Evolutionary conservation across 2,329 filamentous ascomycete genomes (phyloP).

Genomic region (Cladosporium velox): DNA sequence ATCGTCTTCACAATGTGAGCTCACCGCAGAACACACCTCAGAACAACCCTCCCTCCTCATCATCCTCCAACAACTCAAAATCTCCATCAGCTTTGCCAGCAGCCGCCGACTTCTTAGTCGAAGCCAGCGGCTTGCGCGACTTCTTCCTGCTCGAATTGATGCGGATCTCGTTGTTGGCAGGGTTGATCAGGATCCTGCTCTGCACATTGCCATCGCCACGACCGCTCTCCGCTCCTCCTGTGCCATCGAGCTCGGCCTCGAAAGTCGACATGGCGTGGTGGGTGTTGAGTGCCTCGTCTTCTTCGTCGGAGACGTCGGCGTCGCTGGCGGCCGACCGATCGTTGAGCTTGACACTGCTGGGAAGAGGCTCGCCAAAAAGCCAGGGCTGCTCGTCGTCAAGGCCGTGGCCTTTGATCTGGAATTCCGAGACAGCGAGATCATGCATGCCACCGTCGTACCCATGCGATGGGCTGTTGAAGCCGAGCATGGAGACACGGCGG

Average conservation of each 20-base stretch:
- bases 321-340: constrained; percentile 24
- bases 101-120: not conserved
- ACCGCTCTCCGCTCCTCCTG: not conserved
- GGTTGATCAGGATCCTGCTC: constrained; percentile 20
- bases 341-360: constrained; percentile 33
- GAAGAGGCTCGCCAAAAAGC: constrained; percentile 36
- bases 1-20: not conserved
- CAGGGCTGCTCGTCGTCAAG: constrained; percentile 29
- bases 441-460: constrained; percentile 22
- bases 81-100: not conserved
- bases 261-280: not conserved
- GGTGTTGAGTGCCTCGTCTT: not conserved
- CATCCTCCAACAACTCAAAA: constrained; percentile 14
- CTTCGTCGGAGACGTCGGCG: constrained; percentile 1
- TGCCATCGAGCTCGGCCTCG: not conserved
- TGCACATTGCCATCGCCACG: constrained; percentile 2
- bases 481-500: constrained; percentile 74
- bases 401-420: constrained; percentile 30
- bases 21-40: not conserved
- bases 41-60: constrained; percentile 3
- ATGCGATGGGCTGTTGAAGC: constrained; percentile 52
- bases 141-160: constrained; percentile 15
- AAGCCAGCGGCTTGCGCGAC: not conserved
- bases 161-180: constrained; percentile 15
- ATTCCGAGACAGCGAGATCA: constrained; percentile 15